Percentiles rank a stretch among this genome's conserved stretches.
Evolutionary conservation across 2,329 filamentous ascomycete species (phyloP).

Genomic region (Phialophora chinensis): DNA sequence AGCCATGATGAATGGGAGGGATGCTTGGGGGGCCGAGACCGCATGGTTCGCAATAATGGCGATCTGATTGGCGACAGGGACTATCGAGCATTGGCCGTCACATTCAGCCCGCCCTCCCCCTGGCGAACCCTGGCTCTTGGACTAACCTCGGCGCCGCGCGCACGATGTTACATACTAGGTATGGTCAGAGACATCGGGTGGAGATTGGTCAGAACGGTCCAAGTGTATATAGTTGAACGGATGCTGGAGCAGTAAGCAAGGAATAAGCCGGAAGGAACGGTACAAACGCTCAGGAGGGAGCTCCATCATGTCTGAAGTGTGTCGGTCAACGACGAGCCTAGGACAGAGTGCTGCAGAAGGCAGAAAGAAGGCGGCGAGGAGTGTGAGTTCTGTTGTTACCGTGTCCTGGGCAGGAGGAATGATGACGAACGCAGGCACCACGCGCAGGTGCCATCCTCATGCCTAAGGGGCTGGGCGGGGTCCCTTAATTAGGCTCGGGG

Average conservation of each 20-base stretch:
- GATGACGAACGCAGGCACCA: background rate
- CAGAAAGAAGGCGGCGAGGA: background rate
- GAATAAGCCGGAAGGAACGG: slow-evolving; percentile 3
- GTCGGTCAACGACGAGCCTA: background rate
- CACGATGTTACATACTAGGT: slow-evolving; percentile 12
- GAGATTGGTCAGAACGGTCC: slow-evolving; percentile 20
- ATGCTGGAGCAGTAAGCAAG: slow-evolving; percentile 18
- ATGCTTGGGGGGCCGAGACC: slow-evolving; percentile 23
- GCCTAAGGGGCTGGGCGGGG: background rate
- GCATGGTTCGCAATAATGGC: slow-evolving; percentile 20
- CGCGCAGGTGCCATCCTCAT: background rate
- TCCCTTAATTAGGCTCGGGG: background rate
- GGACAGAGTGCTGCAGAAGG: background rate
- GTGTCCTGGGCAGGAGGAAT: background rate
- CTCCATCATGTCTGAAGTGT: background rate
- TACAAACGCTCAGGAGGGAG: background rate
- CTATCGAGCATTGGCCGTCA: slow-evolving; percentile 6
- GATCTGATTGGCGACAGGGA: slow-evolving; percentile 22
- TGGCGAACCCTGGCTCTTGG: slow-evolving; percentile 12
- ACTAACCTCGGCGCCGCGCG: slow-evolving; percentile 19
- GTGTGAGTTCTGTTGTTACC: background rate
- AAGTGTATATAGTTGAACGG: background rate
- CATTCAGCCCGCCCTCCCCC: slow-evolving; percentile 23
- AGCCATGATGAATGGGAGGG: slow-evolving; percentile 18
- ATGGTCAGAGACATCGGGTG: slow-evolving; percentile 19